phyloP scores from a whole-genome alignment of 495 filamentous ascomycete genomes.

The Hypoxylon lienhwacheense region DNA sequence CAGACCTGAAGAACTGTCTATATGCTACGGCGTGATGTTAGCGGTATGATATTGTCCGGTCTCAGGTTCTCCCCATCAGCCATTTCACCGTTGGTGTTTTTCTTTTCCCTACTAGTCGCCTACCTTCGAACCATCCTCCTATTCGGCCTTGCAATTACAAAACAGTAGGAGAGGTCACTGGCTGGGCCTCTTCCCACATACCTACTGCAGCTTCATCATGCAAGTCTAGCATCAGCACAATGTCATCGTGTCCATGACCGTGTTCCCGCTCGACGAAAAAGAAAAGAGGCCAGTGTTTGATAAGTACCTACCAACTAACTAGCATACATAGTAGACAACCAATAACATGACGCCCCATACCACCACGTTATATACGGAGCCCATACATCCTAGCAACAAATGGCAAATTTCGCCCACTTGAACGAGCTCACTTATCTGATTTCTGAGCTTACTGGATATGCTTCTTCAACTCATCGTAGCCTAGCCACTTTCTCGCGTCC shows the following conservation, averaged over 20 bases:
- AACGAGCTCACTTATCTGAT: slow-evolving; percentile 12
- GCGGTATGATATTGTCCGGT: not conserved
- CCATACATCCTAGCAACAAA: slow-evolving; percentile 13
- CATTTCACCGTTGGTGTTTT: slow-evolving; percentile 16
- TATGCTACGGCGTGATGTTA: too few species aligned
- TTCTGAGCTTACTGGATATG: slow-evolving; percentile 15
- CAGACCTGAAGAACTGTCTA: not conserved
- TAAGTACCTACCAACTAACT: slow-evolving; percentile 30
- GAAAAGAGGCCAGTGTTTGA: slow-evolving; percentile 24
- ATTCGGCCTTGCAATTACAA: slow-evolving; percentile 28
- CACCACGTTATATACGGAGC: slow-evolving; percentile 23
- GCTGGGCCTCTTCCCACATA: slow-evolving; percentile 12
- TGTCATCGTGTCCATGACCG: slow-evolving; percentile 25
- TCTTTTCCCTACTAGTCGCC: slow-evolving; percentile 11
- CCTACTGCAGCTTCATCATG: slow-evolving; percentile 27
- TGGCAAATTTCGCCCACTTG: slow-evolving; percentile 16
- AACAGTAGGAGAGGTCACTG: slow-evolving; percentile 7
- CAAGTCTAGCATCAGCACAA: slow-evolving; percentile 24
- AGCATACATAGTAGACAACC: slow-evolving; percentile 28
- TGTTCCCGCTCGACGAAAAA: slow-evolving; percentile 29
- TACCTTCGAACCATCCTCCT: slow-evolving; percentile 17
- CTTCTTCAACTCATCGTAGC: slow-evolving; percentile 14
- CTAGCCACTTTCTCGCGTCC: slow-evolving; percentile 14
- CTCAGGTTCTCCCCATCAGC: not conserved
- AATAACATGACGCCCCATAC: slow-evolving; percentile 19